Base-by-base conservation (phyloP, 495 filamentous ascomycete species). In the Delitschia confertaspora region DNA sequence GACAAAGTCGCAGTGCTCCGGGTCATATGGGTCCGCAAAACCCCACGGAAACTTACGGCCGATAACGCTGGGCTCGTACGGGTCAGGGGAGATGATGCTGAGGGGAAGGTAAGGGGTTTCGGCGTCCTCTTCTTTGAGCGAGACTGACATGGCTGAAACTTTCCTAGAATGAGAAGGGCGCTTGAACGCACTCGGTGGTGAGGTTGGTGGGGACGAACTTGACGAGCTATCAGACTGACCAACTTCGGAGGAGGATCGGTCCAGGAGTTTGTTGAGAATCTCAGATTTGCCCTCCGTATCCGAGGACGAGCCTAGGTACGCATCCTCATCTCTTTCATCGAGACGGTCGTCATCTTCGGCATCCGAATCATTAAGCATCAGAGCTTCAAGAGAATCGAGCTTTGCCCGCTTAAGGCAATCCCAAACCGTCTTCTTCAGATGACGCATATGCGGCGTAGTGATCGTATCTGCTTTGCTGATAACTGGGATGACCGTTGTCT, bases 391-490 rank as follows among this genome's bases (percentile, higher is more conserved):
- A 2, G 88, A 88, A 57, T 98, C 88, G 33, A 96, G 75, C 38
- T 84, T 86, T 17, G 87, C 80, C 51, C 78, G 74, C 63, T 88
- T 86, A 27, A 98, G 69, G 48, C 83, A 89, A 33, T 80, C 77
- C 76, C 83, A 93, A 11, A 98, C 91, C 1, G 84, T 80, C 62
- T 80, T 83, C 68, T 91, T 95, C 33, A 98, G 76, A 58, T 83
- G 77, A n/a, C 70, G 67, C 91, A 98, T 95, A 64, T 98, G 91
- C 19, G 83, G 78, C 2, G 80, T 77, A 31, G 91, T 96, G 53
- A 96, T 84, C 10, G 87, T 96, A 61, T 98, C 91, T 25, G 91
- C 93, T 67, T 98, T 98, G 58, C 87, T 84, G 62, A 98, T 88
- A 27, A 98, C 83, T 0, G 91, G 91, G 23, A 98, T 85, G 38